Base-by-base conservation (phyloP, 164 flowering plant species). In the Vitis amurensis region DNA sequence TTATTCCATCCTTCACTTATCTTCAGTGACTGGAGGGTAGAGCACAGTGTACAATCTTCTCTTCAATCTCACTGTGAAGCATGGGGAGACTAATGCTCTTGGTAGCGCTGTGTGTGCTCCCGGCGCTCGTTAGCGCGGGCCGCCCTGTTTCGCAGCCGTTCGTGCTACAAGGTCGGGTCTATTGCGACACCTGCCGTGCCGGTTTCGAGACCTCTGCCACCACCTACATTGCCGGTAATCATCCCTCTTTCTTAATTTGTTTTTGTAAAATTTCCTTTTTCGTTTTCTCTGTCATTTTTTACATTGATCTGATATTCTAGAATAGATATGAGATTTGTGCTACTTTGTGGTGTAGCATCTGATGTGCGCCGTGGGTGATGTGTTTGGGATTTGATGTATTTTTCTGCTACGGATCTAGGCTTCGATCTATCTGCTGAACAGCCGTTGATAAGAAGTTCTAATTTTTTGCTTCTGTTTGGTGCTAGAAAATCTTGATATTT, bases 131-230 rank as follows among this genome's bases (percentile, higher is more conserved):
- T 13, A 58, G 12, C 65, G 88, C 81, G 0, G 55, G 75, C 5
- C 81, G 86, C 29, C 82, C 78, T 6, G 56, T 27, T 27, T n/a
- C 51, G 8, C 61, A 31, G 14, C 80, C 82, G 6, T 82, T 80
- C 60, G 15, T 50, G 8, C 83, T 89, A 1, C 37, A 69, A 17
- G 97, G 97, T 14, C 70, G 67, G 13, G 91, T 87, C 60, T 86
- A 79, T 83, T 91, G 97, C 66, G 97, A 91, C 75, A 77, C 88
- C 23, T 91, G 97, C 82, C 84, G 67, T 2, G 84, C 85, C 13
- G 94, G 93, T 3, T 91, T 88, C 72, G 91, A 89, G 74, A 91
- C 97, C 69, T 15, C 83, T 17, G 86, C 84, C 70, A 67, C 89
- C 66, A 81, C 83, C 57, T 80, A 74, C 86, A 80, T 91, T 17